A percentile compares a stretch with the other conserved stretches of the same genome.
Evolutionary conservation across 176 grass and related monocot genomes (phyloP).

Genomic region (Juncus inflexus): DNA sequence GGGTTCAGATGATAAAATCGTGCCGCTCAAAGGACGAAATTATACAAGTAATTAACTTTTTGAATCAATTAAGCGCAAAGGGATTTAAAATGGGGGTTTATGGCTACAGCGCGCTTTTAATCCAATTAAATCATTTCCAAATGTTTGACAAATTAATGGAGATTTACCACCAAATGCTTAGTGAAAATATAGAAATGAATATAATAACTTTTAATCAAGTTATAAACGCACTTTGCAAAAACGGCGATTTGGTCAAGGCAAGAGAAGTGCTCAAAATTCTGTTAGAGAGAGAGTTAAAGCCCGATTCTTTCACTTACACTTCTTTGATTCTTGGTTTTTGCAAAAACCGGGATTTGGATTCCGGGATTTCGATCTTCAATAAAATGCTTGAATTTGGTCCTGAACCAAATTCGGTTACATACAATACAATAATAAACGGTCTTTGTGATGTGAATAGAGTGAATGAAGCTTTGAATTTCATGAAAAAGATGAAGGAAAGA

Average conservation of each 20-base stretch:
- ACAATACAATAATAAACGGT: conserved; percentile 35
- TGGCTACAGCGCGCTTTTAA: conserved; percentile 31
- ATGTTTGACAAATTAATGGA: conserved; percentile 32
- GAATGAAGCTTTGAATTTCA: conserved; percentile 38
- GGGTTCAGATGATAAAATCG: conserved; percentile 39
- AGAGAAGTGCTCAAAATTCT: conserved; percentile 39
- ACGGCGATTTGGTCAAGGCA: conserved; percentile 37
- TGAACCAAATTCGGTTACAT: conserved; percentile 42
- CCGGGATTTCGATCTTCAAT: conserved; percentile 40
- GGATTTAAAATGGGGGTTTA: conserved; percentile 27
- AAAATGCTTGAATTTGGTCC: conserved; percentile 34
- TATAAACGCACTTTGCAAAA: conserved; percentile 41
- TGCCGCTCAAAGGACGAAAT: conserved; percentile 29
- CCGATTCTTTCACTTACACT: conserved; percentile 44
- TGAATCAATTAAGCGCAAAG: conserved; percentile 10
- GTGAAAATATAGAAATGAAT: conserved; percentile 18
- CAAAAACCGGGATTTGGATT: conserved; percentile 40
- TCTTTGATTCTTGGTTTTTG: conserved; percentile 53
- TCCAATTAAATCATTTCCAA: conserved; percentile 30
- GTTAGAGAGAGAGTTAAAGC: conserved; percentile 32
- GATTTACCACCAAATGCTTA: conserved; percentile 28
- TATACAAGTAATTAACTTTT: conserved; percentile 29
- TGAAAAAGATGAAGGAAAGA: conserved; percentile 35
- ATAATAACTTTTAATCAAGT: conserved; percentile 38
- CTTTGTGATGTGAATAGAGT: conserved; percentile 29